These are phyloP conservation scores for Exophiala sp. DNA, from an alignment of 2,329 filamentous ascomycete genomes.

Conservation along the genomic window DNA sequence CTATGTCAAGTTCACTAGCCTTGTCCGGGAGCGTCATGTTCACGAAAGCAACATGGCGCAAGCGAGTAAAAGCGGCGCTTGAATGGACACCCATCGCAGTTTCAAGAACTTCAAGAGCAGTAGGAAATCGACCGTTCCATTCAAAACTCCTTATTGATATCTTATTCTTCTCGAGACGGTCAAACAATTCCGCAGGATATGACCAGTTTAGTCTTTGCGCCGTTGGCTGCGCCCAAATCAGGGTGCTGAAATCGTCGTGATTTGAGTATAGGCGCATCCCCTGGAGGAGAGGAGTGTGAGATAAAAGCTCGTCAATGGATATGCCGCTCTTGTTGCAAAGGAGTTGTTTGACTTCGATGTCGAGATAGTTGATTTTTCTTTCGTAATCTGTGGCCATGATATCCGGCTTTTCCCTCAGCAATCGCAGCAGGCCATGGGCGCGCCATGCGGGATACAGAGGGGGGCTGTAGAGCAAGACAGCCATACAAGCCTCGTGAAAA, in stretches of 20 bases:
- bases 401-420: conserved; percentile 52
- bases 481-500: conserved; percentile 67
- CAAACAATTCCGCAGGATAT: conserved; percentile 62
- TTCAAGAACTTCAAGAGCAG: conserved; percentile 33
- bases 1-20: conserved; percentile 13
- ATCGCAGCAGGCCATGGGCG: conserved; percentile 44
- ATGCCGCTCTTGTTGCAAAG: conserved; percentile 52
- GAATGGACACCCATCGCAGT: conserved; percentile 50
- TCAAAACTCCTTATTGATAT: conserved; percentile 47
- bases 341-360: conserved; percentile 59
- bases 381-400: conserved; percentile 52
- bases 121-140: conserved; percentile 51
- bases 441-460: conserved; percentile 53
- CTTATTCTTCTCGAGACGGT: conserved; percentile 51
- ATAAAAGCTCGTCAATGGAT: conserved; percentile 55
- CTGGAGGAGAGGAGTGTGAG: conserved; percentile 59
- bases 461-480: conserved; percentile 64
- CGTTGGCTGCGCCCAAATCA: conserved; percentile 29
- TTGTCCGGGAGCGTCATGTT: conserved; percentile 32
- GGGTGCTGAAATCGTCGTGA: conserved; percentile 46
- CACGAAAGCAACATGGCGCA: conserved; percentile 36
- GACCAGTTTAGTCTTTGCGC: conserved; percentile 52
- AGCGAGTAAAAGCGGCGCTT: conserved; percentile 48
- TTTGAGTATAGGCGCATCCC: conserved; percentile 67
- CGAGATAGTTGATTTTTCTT: conserved; percentile 63